Evolutionary conservation across 768 basidiomycete genomes (phyloP).

Genomic region (Sutorius australiensis): DNA sequence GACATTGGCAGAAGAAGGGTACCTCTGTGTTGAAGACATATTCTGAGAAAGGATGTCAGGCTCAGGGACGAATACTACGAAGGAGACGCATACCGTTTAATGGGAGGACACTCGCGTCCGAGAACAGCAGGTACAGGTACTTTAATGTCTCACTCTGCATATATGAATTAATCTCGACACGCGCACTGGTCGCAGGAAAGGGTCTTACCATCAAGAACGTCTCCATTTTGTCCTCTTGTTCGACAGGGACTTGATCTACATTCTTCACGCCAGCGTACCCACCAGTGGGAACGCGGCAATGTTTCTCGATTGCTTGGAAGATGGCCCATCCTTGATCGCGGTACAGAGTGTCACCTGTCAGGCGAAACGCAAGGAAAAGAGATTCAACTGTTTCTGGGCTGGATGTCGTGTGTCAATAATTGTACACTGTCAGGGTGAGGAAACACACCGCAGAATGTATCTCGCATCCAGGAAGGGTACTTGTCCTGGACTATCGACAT

Average conservation of each 20-base stretch:
- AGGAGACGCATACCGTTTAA: slow-evolving; percentile 55
- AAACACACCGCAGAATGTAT: slow-evolving; percentile 78
- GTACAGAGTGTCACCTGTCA: slow-evolving; percentile 80
- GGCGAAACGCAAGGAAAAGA: slow-evolving; percentile 85
- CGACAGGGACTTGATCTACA: slow-evolving; percentile 71
- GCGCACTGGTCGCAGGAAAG: background rate
- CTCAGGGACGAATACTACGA: background rate
- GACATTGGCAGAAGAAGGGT: slow-evolving; percentile 10
- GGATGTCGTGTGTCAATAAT: background rate
- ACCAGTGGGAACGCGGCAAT: slow-evolving; percentile 72
- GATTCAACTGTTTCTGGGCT: slow-evolving; percentile 95
- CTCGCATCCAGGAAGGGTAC: slow-evolving; percentile 70
- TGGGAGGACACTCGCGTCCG: slow-evolving; percentile 67
- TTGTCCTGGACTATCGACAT: slow-evolving; percentile 20
- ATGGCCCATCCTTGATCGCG: slow-evolving; percentile 85
- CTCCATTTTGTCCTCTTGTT: slow-evolving; percentile 88
- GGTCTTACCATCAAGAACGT: slow-evolving; percentile 80
- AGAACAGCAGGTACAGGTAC: slow-evolving; percentile 86
- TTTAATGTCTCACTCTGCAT: slow-evolving; percentile 82
- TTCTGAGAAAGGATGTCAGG: slow-evolving; percentile 39
- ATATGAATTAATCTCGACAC: background rate
- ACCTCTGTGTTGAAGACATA: slow-evolving; percentile 95
- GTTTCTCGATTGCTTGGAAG: slow-evolving; percentile 82
- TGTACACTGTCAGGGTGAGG: background rate
- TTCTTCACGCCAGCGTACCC: slow-evolving; percentile 84